A percentile compares a stretch with the other conserved stretches of the same genome.
Evolutionary conservation across 1,139 yeast genomes (phyloP).

Genomic region (Taiozyma sp.): DNA sequence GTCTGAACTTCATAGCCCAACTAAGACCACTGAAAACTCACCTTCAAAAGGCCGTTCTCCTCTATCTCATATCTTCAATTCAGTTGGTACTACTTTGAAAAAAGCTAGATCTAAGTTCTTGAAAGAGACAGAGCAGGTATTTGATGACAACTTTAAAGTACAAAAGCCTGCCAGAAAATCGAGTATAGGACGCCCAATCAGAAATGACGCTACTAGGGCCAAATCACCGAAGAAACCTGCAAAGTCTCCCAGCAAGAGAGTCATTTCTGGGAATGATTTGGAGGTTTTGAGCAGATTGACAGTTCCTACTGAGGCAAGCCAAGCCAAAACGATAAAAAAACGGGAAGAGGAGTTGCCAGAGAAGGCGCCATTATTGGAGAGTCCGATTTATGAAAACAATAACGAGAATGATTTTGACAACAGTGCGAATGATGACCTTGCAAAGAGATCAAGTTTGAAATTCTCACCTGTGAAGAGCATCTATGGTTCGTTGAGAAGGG

Average conservation of each 20-base stretch:
- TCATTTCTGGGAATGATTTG: background rate
- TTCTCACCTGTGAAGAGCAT: constrained; percentile 25
- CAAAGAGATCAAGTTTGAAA: constrained; percentile 11
- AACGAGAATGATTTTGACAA: constrained; percentile 1
- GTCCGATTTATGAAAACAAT: constrained; percentile 1
- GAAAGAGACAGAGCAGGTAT: constrained; percentile 12
- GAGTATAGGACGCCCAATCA: background rate
- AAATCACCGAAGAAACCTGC: background rate
- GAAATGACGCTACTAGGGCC: background rate
- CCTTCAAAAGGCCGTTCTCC: constrained; percentile 16
- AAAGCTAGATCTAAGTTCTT: constrained; percentile 19
- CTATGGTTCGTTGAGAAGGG: constrained; percentile 19
- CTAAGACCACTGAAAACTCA: constrained; percentile 3
- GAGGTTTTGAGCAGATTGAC: constrained; percentile 23
- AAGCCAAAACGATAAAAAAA: constrained; percentile 14
- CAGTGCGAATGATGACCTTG: constrained; percentile 3
- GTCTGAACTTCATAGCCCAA: constrained; percentile 3
- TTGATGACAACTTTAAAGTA: constrained; percentile 5
- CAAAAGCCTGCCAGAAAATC: constrained; percentile 4
- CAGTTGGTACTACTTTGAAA: constrained; percentile 21
- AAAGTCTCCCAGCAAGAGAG: constrained; percentile 1
- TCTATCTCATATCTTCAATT: constrained; percentile 19
- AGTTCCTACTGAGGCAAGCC: constrained; percentile 33
- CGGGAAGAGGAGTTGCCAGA: background rate
- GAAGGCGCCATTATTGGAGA: constrained; percentile 3